Percentiles rank a stretch among this genome's conserved stretches.
phyloP scores from a whole-genome alignment of 371 early-diverging fungal species.

The Mucor piriformis region DNA sequence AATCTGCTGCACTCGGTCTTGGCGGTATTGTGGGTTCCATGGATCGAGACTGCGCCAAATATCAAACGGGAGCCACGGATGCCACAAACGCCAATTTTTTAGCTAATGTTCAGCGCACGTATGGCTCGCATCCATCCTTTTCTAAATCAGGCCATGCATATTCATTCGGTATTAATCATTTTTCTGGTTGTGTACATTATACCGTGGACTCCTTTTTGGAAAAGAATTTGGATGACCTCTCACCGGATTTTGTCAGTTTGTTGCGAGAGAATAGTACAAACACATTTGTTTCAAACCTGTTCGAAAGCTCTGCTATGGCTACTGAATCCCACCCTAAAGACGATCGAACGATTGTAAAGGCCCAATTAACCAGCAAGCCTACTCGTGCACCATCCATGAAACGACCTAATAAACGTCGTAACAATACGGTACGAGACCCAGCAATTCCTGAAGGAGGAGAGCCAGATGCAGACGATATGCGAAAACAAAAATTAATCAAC shows the following conservation, averaged over 20 bases:
- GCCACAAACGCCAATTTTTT: conserved; percentile 50
- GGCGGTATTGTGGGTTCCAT: conserved; percentile 71
- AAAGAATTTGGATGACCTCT: conserved; percentile 70
- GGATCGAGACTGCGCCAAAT: conserved; percentile 51
- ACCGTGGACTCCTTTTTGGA: conserved; percentile 67
- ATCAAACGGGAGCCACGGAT: conserved; percentile 42
- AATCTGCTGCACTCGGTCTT: conserved; percentile 41
- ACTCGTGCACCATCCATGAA: conserved; percentile 70
- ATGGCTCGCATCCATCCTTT: conserved; percentile 39
- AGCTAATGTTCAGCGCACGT: conserved; percentile 33
- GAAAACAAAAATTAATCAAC: conserved; percentile 40
- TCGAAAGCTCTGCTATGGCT: conserved; percentile 76
- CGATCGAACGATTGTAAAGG: conserved; percentile 44
- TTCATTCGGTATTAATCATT: conserved; percentile 75
- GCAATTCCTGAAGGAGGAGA: conserved; percentile 24
- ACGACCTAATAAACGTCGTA: conserved; percentile 40
- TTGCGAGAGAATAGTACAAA: conserved; percentile 71
- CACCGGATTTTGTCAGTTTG: conserved; percentile 78
- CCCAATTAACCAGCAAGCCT: conserved; percentile 60
- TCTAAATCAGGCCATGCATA: conserved; percentile 40
- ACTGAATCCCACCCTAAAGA: conserved; percentile 81
- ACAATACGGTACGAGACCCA: conserved; percentile 9
- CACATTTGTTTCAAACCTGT: conserved; percentile 77
- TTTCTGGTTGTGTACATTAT: conserved; percentile 64
- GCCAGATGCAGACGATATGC: conserved; percentile 24